A percentile compares a stretch with the other conserved stretches of the same genome.
Evolutionary conservation across 2,329 filamentous ascomycete genomes (phyloP).

Genomic region (Plenodomus biglobosus): DNA sequence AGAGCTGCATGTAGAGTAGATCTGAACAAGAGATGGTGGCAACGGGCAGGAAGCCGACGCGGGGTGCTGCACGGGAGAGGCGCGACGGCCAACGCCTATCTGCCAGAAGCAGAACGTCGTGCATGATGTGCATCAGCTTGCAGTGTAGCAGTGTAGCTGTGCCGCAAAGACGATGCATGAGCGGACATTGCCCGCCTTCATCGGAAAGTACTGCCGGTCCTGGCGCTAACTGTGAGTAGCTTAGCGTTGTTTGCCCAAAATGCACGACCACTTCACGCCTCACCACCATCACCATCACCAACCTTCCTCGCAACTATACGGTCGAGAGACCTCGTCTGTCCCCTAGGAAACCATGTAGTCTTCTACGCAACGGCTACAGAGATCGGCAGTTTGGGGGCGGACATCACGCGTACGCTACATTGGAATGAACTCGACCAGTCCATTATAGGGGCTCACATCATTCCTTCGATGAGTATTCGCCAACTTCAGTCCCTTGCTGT

Average conservation of each 20-base stretch:
- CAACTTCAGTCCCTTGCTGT: background rate
- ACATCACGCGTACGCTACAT: background rate
- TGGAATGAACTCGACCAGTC: background rate
- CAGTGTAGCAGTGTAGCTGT: background rate
- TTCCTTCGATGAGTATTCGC: background rate
- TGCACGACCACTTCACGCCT: background rate
- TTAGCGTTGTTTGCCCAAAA: background rate
- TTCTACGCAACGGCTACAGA: background rate
- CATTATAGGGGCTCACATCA: background rate
- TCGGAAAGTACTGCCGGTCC: background rate
- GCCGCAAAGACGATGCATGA: background rate
- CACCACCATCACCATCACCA: background rate
- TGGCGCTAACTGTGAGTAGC: background rate
- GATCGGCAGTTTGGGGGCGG: background rate
- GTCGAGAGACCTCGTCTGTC: background rate
- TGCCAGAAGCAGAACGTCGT: background rate
- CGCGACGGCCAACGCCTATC: constrained; percentile 4
- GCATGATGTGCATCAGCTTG: background rate
- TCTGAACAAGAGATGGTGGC: background rate
- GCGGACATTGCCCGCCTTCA: background rate
- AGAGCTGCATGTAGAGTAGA: background rate
- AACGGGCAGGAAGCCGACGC: constrained; percentile 7
- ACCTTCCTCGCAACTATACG: background rate
- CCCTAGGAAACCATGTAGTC: background rate
- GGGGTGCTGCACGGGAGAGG: constrained; percentile 6